Percentiles rank a stretch among this genome's conserved stretches.
These are phyloP conservation scores for Daldinia grandis DNA, from an alignment of 495 filamentous ascomycete species.

Conservation along the genomic window DNA sequence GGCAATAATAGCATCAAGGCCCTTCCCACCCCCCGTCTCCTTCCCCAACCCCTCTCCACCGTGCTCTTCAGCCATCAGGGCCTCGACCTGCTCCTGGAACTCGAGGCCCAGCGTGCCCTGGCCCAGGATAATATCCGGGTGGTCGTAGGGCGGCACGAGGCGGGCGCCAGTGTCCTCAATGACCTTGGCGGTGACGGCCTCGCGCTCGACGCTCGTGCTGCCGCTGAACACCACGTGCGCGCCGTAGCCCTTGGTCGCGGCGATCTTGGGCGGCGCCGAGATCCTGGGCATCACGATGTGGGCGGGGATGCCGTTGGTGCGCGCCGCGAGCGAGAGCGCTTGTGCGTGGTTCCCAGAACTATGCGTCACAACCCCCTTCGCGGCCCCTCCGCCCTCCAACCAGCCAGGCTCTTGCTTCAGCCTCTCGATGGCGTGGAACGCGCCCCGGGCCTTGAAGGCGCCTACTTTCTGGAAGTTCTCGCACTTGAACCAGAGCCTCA, in stretches of 20 bases:
- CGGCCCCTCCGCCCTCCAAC: slow-evolving; percentile 57
- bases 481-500: slow-evolving; percentile 93
- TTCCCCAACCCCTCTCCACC: slow-evolving; percentile 12
- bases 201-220: slow-evolving; percentile 79
- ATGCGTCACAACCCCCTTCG: slow-evolving; percentile 87
- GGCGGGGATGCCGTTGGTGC: slow-evolving; percentile 65
- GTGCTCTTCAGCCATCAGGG: slow-evolving; percentile 15
- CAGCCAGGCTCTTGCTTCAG: slow-evolving; percentile 71
- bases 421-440: slow-evolving; percentile 85
- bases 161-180: slow-evolving; percentile 74
- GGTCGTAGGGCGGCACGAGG: slow-evolving; percentile 89
- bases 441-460: slow-evolving; percentile 92
- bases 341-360: slow-evolving; percentile 96
- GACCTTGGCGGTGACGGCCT: slow-evolving; percentile 74
- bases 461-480: slow-evolving; percentile 93
- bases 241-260: slow-evolving; percentile 77
- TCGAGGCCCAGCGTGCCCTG: slow-evolving; percentile 92
- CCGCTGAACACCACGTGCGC: slow-evolving; percentile 85
- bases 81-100: slow-evolving; percentile 72
- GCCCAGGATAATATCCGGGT: slow-evolving; percentile 88
- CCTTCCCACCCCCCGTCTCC: slow-evolving; percentile 23
- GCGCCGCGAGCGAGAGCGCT: slow-evolving; percentile 88
- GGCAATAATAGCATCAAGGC: slow-evolving; percentile 81
- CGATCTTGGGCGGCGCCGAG: slow-evolving; percentile 84
- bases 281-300: slow-evolving; percentile 92